Conservation (phyloP, 192 early-diverging fungal genomes). For the Mortierella alpina region DNA sequence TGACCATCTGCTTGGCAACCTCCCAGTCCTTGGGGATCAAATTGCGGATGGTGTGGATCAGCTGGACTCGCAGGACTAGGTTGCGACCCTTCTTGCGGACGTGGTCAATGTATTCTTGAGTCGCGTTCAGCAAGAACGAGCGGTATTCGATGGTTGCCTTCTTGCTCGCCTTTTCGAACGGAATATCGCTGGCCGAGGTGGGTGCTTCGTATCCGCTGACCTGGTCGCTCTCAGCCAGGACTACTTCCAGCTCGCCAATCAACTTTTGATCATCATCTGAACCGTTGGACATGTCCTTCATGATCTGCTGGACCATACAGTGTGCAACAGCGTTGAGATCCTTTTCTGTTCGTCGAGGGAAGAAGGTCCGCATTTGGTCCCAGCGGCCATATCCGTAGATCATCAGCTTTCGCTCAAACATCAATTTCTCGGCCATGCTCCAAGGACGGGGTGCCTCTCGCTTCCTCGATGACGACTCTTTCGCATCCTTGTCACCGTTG, state of each 20-base stretch:
- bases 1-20: slow-evolving; percentile 66
- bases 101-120: slow-evolving; percentile 80
- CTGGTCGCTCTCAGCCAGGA: slow-evolving; percentile 53
- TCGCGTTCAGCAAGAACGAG: slow-evolving; percentile 78
- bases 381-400: slow-evolving; percentile 71
- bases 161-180: slow-evolving; percentile 73
- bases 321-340: slow-evolving; percentile 70
- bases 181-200: slow-evolving; percentile 53
- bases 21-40: slow-evolving; percentile 74
- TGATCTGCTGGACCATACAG: slow-evolving; percentile 61
- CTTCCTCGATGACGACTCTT: slow-evolving; percentile 50
- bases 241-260: slow-evolving; percentile 69
- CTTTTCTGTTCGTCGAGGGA: slow-evolving; percentile 64
- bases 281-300: slow-evolving; percentile 62
- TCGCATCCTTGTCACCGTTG: slow-evolving; percentile 35
- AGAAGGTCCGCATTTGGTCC: slow-evolving; percentile 71
- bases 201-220: slow-evolving; percentile 60
- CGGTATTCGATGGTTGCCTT: slow-evolving; percentile 73
- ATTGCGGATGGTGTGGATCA: slow-evolving; percentile 81
- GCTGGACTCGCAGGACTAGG: slow-evolving; percentile 75
- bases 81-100: slow-evolving; percentile 75
- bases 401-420: slow-evolving; percentile 71
- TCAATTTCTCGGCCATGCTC: slow-evolving; percentile 67
- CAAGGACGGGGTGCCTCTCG: slow-evolving; percentile 58
- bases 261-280: slow-evolving; percentile 70